Evolutionary conservation across 768 basidiomycete species (phyloP), one percentile per base, ranked within the genome.

Genomic region (Myochromella boudieri): DNA sequence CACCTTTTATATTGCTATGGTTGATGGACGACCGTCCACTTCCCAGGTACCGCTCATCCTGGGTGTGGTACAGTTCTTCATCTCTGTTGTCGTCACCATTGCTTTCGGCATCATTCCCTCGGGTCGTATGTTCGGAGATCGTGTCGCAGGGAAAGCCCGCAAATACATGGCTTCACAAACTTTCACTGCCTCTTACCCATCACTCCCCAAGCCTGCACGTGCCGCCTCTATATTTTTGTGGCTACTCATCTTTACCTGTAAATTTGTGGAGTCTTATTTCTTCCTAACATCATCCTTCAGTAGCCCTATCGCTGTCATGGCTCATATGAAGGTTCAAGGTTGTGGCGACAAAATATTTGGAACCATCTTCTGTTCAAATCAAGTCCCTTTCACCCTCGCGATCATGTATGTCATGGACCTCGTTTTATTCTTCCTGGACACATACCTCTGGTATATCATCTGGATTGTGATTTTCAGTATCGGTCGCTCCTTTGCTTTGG

Each of bases 391-490:
- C 70, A 86, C 97, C 0, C 81, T 99, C 50, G 75, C 95, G 31
- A 94, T 97, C 77, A 99, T 98, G 95, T 98, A 95, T 73, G 66
- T 97, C 68, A 98, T 99, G 97, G 97, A 99, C 63, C 70, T 99
- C 55, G 77, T 91, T 47, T 75, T 99, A 57, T 99, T 98, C 84
- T 99, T 99, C 83, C 74, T 99, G 71, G 97, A 99, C 76, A 99
- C 97, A 37, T 99, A 97, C 77, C 72, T 99, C 36, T 99, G 97
- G 97, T 99, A 97, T 72, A 92, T 98, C 74, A 94, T 97, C 65
- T 97, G 95, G 95, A 82, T 93, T 59, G 94, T 95, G 53, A 86
- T 95, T 57, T 93, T 95, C 77, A 90, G 87, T 60, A 87, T 95
- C 38, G 85, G 81, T 7, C 81, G 95, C 15, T 92, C 91, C 15